Evolutionary conservation across 257 asterid species (phyloP).

Genomic region (Nicotiana benthamiana): DNA sequence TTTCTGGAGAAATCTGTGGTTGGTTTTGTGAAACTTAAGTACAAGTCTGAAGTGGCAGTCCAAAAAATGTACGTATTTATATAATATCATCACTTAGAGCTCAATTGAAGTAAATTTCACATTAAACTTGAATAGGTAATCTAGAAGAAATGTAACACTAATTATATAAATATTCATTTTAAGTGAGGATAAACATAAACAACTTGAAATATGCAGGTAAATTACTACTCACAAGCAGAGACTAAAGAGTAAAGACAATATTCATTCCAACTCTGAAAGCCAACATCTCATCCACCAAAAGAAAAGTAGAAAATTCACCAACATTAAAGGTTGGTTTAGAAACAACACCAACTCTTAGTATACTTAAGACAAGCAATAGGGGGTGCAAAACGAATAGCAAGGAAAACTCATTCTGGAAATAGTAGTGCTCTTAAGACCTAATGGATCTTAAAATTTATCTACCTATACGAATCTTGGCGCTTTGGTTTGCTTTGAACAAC

Average conservation of each 20-base stretch:
- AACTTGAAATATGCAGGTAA: not conserved
- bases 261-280: not conserved
- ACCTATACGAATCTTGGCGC: slow-evolving; percentile 78
- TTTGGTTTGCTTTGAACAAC: slow-evolving; percentile 81
- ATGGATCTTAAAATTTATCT: slow-evolving; percentile 12
- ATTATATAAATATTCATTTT: too few species aligned
- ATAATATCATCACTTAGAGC: too few species aligned
- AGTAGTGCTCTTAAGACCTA: not conserved
- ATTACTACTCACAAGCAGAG: not conserved
- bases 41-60: too few species aligned
- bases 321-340: not conserved
- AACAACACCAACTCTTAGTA: not conserved
- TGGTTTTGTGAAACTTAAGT: too few species aligned
- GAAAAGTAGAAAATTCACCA: not conserved
- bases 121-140: not conserved
- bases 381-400: not conserved
- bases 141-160: not conserved
- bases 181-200: not conserved
- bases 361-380: not conserved
- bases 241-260: not conserved
- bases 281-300: not conserved
- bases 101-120: not conserved
- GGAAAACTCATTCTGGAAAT: not conserved
- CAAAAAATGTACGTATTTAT: too few species aligned
- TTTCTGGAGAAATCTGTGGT: too few species aligned